phyloP scores from a whole-genome alignment of 805 yeast genomes.

The Candida arabinofermentans region DNA sequence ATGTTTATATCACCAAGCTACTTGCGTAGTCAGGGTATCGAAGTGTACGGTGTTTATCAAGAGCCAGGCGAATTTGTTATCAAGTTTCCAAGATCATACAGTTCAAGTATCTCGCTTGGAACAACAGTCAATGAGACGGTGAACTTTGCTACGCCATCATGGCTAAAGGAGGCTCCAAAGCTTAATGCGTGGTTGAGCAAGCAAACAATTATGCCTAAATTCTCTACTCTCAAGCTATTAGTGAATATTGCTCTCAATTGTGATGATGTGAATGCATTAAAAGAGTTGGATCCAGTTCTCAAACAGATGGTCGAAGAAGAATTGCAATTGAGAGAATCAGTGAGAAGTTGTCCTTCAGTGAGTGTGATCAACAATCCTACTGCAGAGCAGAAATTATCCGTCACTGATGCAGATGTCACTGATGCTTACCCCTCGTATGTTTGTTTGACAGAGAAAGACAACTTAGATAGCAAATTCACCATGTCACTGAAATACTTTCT shows the following conservation, averaged over 20 bases:
- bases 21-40: slow-evolving; percentile 46
- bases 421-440: slow-evolving; percentile 55
- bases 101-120: slow-evolving; percentile 51
- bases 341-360: slow-evolving; percentile 32
- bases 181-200: slow-evolving; percentile 48
- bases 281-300: slow-evolving; percentile 32
- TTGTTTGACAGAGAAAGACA: slow-evolving; percentile 25
- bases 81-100: slow-evolving; percentile 53
- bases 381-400: slow-evolving; percentile 31
- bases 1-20: slow-evolving; percentile 46
- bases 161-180: slow-evolving; percentile 49
- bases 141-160: slow-evolving; percentile 50
- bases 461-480: slow-evolving; percentile 29
- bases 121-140: slow-evolving; percentile 52
- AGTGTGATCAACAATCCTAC: slow-evolving; percentile 26
- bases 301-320: slow-evolving; percentile 38
- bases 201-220: slow-evolving; percentile 47
- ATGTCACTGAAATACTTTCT: slow-evolving; percentile 32
- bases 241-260: slow-evolving; percentile 42
- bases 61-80: slow-evolving; percentile 58
- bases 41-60: slow-evolving; percentile 46
- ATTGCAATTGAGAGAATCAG: slow-evolving; percentile 35
- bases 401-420: slow-evolving; percentile 51
- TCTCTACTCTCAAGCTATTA: slow-evolving; percentile 48
- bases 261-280: slow-evolving; percentile 36